Evolutionary conservation across 1,284 basidiomycete species (phyloP).

Genomic region (Inonotus hispidus): DNA sequence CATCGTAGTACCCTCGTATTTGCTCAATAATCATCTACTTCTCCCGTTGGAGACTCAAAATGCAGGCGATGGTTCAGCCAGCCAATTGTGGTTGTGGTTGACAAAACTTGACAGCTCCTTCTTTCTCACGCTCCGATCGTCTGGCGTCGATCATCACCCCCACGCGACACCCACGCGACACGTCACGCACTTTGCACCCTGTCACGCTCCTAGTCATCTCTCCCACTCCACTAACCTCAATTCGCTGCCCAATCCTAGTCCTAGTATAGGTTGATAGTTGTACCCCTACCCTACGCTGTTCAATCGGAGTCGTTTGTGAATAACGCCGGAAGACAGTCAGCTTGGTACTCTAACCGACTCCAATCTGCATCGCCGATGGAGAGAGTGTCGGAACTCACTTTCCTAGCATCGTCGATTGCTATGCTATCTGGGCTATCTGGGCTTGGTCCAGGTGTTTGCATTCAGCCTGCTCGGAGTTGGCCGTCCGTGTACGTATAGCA

Average conservation of each 20-base stretch:
- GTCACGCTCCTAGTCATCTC: constrained; percentile 13
- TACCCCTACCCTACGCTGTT: no score
- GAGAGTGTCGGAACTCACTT: no score
- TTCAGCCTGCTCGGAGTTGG: not conserved
- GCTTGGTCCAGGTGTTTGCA: not conserved
- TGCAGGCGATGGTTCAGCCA: not conserved
- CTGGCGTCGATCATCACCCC: constrained; percentile 59
- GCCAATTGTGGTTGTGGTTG: not conserved
- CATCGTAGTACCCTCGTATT: no score
- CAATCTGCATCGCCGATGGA: not conserved
- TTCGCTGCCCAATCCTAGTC: not conserved
- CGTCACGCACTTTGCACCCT: constrained; percentile 7
- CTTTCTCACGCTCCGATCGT: not conserved
- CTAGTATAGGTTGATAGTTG: no score
- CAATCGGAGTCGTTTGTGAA: no score
- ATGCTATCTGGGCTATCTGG: no score
- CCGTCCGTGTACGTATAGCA: not conserved
- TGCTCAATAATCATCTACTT: constrained; percentile 23
- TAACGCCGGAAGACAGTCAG: not conserved
- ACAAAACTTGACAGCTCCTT: not conserved
- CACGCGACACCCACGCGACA: constrained; percentile 25
- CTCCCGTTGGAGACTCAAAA: not conserved
- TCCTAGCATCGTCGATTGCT: no score
- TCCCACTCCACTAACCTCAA: not conserved
- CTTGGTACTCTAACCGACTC: not conserved